Evolutionary conservation across 345 rosid species (phyloP), one percentile per base, ranked within the genome.

Genomic region (rapeseed (Brassica napus)): DNA sequence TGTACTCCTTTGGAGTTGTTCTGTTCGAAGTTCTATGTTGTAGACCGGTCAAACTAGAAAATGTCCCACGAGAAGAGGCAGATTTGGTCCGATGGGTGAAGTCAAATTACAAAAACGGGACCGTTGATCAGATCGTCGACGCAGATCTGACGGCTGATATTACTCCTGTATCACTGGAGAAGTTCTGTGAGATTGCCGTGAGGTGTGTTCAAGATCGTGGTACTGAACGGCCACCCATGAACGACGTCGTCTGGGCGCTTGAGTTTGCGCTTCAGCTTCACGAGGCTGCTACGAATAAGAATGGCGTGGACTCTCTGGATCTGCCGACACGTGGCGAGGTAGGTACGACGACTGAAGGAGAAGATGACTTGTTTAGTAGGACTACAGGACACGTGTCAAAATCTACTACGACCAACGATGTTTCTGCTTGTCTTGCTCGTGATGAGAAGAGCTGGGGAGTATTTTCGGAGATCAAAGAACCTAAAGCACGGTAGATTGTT

Each of bases 11-110:
- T 39, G 47, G 47, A 39, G 47, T 39, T 39, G 47, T 39, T 39
- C 47, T 39, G 47, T 39, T 39, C 47, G 47, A 39, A 10, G 47
- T 39, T 39, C 47, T 39, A 39, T 39, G 47, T 3, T 9, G 47
- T 3, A 39, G 47, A 39, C 47, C 47, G 47, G 47, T 39, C 14
- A 39, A 10, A 39, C 47, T 39, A 11, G 14, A 39, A 10, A 34
- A 34, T 6, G 78, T 30, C 49, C 81, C 65, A 23, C 81, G 34
- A n/a, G 80, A 84, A 52, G 73, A 87, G 72, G 52, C 37, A 15
- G 83, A 81, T 78, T 80, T 89, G 35, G 82, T 84, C 0, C 75
- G 59, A 8, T 86, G 88, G 90, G 90, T 64, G 15, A 57, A 81
- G 77, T 65, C 28, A 7, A 82, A 84, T 49, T 71, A 81, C 21